Evolutionary conservation across 495 filamentous ascomycete species (phyloP).

Genomic region (Trichocladium uniseriatum): DNA sequence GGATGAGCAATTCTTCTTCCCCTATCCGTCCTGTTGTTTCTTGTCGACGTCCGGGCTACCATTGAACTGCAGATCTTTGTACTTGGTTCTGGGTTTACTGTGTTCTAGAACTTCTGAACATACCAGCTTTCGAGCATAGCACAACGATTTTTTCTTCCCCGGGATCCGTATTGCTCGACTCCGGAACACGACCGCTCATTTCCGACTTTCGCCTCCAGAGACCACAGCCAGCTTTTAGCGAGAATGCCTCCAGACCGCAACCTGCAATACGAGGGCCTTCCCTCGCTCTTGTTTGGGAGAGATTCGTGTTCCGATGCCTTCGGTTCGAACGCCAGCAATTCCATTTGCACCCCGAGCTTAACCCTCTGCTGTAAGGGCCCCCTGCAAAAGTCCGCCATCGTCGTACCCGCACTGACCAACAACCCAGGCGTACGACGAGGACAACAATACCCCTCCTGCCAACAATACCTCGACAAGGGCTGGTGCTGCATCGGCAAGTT

Average conservation of each 20-base stretch:
- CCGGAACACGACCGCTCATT: too few relatives aligned
- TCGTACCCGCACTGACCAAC: neutral
- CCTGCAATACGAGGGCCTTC: neutral
- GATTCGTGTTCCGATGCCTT: neutral
- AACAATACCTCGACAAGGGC: constrained; percentile 4
- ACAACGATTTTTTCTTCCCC: too few relatives aligned
- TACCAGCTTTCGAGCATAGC: too few relatives aligned
- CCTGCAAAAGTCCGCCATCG: neutral
- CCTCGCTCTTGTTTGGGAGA: neutral
- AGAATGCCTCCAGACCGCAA: neutral
- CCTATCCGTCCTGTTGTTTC: too few relatives aligned
- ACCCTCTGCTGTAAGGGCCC: neutral
- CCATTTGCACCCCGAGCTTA: neutral
- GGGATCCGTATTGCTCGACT: too few relatives aligned
- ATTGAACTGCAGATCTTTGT: too few relatives aligned
- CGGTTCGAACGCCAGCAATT: neutral
- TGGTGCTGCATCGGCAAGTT: constrained; percentile 9
- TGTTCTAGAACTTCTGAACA: too few relatives aligned
- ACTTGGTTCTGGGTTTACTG: too few relatives aligned
- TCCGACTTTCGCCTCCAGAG: too few relatives aligned
- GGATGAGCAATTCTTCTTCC: too few relatives aligned
- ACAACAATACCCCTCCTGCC: constrained; percentile 5
- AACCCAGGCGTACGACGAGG: constrained; percentile 1
- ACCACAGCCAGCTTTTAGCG: too few relatives aligned
- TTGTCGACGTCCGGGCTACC: too few relatives aligned